Conservation (phyloP, 345 rosid genomes). For the Euclidium syriacum region DNA sequence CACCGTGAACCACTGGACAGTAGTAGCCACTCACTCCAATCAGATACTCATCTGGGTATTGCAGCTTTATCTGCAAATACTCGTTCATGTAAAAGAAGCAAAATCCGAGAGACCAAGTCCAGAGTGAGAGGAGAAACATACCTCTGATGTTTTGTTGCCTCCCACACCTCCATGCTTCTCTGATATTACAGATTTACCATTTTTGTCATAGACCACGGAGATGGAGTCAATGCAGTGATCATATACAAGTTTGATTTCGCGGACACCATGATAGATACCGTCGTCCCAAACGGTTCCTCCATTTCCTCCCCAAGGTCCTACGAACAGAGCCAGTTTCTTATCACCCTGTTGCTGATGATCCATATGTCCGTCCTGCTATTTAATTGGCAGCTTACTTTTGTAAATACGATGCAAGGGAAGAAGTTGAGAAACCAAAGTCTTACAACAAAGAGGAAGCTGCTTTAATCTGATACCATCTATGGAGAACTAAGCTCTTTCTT, state of each 20-base stretch:
- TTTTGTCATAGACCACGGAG: constrained; percentile 50
- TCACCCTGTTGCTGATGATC: constrained; percentile 20
- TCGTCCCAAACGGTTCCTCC: constrained; percentile 77
- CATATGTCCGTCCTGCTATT: constrained; percentile 14
- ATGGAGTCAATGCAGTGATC: constrained; percentile 74
- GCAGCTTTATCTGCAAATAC: constrained; percentile 55
- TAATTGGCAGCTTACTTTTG: neutral
- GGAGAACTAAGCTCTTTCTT: constrained; percentile 6
- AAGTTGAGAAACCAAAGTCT: constrained; percentile 6
- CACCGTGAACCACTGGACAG: constrained; percentile 50
- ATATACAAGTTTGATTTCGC: constrained; percentile 52
- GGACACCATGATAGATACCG: constrained; percentile 56
- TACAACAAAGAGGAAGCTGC: neutral
- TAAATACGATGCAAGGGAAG: constrained; percentile 1
- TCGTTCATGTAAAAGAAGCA: neutral
- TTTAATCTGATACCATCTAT: constrained; percentile 1
- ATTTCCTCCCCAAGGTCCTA: constrained; percentile 85
- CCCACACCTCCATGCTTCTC: constrained; percentile 73
- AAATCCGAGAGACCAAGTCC: neutral
- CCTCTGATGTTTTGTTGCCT: constrained; percentile 55
- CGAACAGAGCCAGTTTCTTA: constrained; percentile 26
- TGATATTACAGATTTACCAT: constrained; percentile 44
- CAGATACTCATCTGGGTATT: constrained; percentile 66
- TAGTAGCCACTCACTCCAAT: constrained; percentile 54
- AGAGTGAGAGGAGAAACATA: constrained; percentile 12